These are phyloP conservation scores for Penicillium alfredii DNA, from an alignment of 495 filamentous ascomycete genomes.

Conservation along the genomic window DNA sequence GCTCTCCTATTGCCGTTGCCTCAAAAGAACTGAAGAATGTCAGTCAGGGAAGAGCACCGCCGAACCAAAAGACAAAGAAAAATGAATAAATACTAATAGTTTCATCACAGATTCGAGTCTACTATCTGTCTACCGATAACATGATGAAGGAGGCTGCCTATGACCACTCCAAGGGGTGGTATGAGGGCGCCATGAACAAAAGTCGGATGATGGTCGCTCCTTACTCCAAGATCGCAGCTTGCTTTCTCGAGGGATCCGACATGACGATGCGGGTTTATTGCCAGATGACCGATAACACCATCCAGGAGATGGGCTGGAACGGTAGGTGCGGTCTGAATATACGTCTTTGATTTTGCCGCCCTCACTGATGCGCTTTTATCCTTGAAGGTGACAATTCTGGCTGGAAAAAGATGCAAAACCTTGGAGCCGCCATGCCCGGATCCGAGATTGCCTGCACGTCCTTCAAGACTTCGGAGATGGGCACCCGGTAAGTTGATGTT, in stretches of 20 bases:
- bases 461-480: slow-evolving; percentile 3
- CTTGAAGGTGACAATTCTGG: slow-evolving; percentile 6
- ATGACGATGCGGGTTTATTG: slow-evolving; percentile 9
- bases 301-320: slow-evolving; percentile 14
- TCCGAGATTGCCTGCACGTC: slow-evolving; percentile 10
- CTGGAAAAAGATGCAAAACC: slow-evolving; percentile 12
- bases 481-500: slow-evolving; percentile 2
- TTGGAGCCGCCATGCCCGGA: slow-evolving; percentile 11
- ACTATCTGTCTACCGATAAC: slow-evolving; percentile 7
- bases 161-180: slow-evolving; percentile 7
- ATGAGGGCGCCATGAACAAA: slow-evolving; percentile 5
- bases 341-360: neutral
- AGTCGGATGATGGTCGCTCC: slow-evolving; percentile 8
- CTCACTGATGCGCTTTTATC: too few species aligned
- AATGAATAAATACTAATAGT: neutral
- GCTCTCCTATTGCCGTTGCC: slow-evolving; percentile 7
- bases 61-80: too few species aligned
- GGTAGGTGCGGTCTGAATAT: neutral
- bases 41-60: too few species aligned
- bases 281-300: slow-evolving; percentile 12
- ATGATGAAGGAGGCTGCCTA: slow-evolving; percentile 6
- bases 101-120: slow-evolving; percentile 7
- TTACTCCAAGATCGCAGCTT: slow-evolving; percentile 7
- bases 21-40: slow-evolving; percentile 6
- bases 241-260: slow-evolving; percentile 6